Conservation (phyloP, 108 stramenopile species). For the Pseudonitzschia pungens region DNA sequence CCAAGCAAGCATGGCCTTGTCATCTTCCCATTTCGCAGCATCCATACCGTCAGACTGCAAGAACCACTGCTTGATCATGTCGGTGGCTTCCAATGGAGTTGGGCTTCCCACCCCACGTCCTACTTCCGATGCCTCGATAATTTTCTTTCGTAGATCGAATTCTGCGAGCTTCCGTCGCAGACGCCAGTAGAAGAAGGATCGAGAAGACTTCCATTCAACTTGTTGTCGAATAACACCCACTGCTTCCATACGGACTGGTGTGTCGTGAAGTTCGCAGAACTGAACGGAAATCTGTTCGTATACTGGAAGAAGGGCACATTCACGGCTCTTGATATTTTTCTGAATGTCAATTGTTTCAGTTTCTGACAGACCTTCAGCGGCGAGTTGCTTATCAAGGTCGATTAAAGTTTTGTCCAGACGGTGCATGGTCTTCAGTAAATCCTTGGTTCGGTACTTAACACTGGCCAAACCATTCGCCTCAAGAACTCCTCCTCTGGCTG, state of each 20-base stretch:
- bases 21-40: conserved; percentile 69
- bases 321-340: conserved; percentile 55
- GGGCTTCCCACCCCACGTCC: conserved; percentile 72
- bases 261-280: conserved; percentile 99
- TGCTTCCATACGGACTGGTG: conserved; percentile 98
- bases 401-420: conserved; percentile 88
- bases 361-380: conserved; percentile 41
- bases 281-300: conserved; percentile 96
- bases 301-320: conserved; percentile 84
- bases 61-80: conserved; percentile 82
- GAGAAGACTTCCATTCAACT: conserved; percentile 90
- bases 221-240: conserved; percentile 93
- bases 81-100: conserved; percentile 69
- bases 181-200: conserved; percentile 96
- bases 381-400: conserved; percentile 69
- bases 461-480: conserved; percentile 97
- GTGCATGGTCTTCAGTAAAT: conserved; percentile 91
- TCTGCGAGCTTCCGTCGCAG: conserved; percentile 96
- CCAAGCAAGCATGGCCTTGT: conserved; percentile 82
- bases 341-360: conserved; percentile 38
- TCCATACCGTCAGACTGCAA: conserved; percentile 59
- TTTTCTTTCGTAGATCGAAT: conserved; percentile 89
- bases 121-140: conserved; percentile 74
- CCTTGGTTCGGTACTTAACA: conserved; percentile 96
- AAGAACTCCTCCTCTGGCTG: conserved; percentile 94